Conservation (phyloP, 768 basidiomycete species). For the Leccinum ochraceum region DNA sequence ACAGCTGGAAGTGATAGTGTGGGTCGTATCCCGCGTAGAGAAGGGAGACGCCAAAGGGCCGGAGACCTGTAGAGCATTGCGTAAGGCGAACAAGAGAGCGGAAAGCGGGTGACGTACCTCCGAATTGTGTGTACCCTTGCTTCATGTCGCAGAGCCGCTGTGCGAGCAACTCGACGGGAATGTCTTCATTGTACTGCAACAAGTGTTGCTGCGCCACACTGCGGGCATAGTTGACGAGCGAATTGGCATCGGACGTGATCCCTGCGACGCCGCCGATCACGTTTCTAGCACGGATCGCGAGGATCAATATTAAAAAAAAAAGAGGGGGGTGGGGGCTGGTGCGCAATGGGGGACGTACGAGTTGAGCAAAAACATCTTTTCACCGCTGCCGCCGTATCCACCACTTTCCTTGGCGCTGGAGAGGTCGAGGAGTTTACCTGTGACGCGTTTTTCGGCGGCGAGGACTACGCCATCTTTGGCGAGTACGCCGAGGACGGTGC, state of each 20-base stretch:
- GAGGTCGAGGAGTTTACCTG: slow-evolving; percentile 94
- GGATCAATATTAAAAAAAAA: background rate
- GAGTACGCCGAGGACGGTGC: slow-evolving; percentile 89
- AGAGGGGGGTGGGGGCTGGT: background rate
- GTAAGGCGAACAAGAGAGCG: background rate
- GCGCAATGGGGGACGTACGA: slow-evolving; percentile 49
- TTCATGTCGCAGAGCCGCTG: slow-evolving; percentile 96
- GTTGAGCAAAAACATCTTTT: slow-evolving; percentile 97
- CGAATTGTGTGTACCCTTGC: slow-evolving; percentile 97
- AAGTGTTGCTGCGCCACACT: slow-evolving; percentile 89
- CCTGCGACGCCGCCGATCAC: slow-evolving; percentile 95
- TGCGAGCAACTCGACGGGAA: slow-evolving; percentile 94
- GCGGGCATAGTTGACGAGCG: slow-evolving; percentile 92
- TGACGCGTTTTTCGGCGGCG: slow-evolving; percentile 97
- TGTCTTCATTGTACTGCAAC: slow-evolving; percentile 92
- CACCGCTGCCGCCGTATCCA: slow-evolving; percentile 92
- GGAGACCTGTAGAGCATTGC: slow-evolving; percentile 57
- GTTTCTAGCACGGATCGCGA: slow-evolving; percentile 50
- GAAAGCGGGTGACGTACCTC: slow-evolving; percentile 56
- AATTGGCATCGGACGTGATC: slow-evolving; percentile 96
- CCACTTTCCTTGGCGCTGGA: slow-evolving; percentile 76
- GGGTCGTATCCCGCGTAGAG: slow-evolving; percentile 97
- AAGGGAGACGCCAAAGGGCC: slow-evolving; percentile 96
- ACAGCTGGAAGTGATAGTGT: slow-evolving; percentile 94
- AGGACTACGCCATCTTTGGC: slow-evolving; percentile 90